Base-by-base conservation (phyloP, 2,329 filamentous ascomycete species). In the Clonostachys rhizophaga region DNA sequence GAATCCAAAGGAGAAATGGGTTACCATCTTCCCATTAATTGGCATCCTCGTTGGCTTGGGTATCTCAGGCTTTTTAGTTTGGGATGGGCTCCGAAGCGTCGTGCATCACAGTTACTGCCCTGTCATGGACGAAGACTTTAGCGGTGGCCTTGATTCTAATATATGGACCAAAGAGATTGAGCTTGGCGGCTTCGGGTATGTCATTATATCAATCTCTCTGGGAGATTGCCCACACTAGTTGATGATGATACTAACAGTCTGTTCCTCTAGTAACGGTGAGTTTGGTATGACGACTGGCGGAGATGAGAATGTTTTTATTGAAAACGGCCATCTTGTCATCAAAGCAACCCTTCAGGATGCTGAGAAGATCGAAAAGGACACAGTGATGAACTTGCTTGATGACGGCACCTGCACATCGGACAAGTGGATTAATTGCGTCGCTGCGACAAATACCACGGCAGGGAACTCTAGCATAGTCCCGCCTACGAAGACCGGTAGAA, bases 1-100 rank as follows among this genome's bases (percentile, higher is more conserved):
- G 48, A 85, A 91, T 54, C 84, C 86, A 12, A 86, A 83, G 63
- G 87, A 92, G 74, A 94, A 90, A 70, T 94, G 89, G 89, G 83
- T 89, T 9, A 91, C 85, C 3, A 90, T 92, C 52, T 78, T 95
- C 48, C 89, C 89, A 3, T 60, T 91, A 40, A 62, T 89, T 20
- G 89, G 88, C 42, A 79, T 94, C 44, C 43, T 83, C 4, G 50
- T 91, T 13, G 89, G 89, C 13, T 62, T 92, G 35, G 78, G 64
- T 4, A 68, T 91, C 39, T 80, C 85, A 1, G 88, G 76, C 2
- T 80, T 91, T 57, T 67, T 94, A 41, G 72, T 94, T 43, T 94
- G 83, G 75, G 85, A 91, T 54, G 89, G 89, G 5, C 62, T 91
- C 37, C 69, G 70, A 44, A 84, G 81, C 47, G 87, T 94, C 4